Conservation (phyloP, 2,329 filamentous ascomycete genomes). For the Penicillium sumatraense region DNA sequence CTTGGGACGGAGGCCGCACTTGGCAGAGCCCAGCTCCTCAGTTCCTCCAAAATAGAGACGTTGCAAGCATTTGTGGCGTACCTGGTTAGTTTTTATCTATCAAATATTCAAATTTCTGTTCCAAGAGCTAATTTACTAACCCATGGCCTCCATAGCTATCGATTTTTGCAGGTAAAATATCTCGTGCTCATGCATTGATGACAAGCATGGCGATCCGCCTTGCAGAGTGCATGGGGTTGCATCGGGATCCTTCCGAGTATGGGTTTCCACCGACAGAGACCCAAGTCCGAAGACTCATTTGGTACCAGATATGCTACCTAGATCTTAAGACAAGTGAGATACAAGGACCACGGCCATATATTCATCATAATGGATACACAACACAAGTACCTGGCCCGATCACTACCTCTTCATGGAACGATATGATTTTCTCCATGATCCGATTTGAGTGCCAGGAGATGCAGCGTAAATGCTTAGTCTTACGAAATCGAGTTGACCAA, state of each 20-base stretch:
- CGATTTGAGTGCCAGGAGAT: constrained; percentile 10
- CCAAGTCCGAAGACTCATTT: constrained; percentile 2
- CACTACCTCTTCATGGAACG: neutral
- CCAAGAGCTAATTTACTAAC: neutral
- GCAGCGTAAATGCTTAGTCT: neutral
- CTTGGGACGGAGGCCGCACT: neutral
- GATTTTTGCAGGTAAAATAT: neutral
- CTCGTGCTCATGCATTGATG: constrained; percentile 1
- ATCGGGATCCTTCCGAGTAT: constrained; percentile 5
- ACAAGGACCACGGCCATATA: constrained; percentile 5
- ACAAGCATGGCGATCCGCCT: constrained; percentile 1
- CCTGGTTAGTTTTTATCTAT: neutral
- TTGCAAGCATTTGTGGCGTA: neutral
- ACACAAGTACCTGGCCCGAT: neutral
- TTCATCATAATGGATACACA: constrained; percentile 1
- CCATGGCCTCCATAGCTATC: neutral
- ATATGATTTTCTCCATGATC: constrained; percentile 5
- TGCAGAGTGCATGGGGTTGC: constrained; percentile 6
- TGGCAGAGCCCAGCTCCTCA: neutral
- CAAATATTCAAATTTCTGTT: neutral
- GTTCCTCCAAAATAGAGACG: neutral
- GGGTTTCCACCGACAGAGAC: neutral
- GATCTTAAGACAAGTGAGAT: constrained; percentile 5
- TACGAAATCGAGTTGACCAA: constrained; percentile 1
- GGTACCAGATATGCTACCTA: constrained; percentile 6